Evolutionary conservation across 1,139 yeast species (phyloP).

Genomic region (Neolecta irregularis): DNA sequence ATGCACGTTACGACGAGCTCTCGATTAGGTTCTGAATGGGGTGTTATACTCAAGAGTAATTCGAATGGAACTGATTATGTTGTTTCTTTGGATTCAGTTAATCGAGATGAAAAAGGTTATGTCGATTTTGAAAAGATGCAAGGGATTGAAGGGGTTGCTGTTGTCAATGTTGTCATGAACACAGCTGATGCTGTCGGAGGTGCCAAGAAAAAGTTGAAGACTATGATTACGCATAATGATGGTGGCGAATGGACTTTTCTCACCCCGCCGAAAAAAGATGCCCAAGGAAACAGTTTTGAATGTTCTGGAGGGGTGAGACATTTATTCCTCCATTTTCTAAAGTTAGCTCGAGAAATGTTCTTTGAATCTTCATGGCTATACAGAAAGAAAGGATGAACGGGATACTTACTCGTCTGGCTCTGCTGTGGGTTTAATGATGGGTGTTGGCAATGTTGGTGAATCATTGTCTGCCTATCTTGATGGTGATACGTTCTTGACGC

Average conservation of each 20-base stretch:
- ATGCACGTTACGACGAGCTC: conserved; percentile 63
- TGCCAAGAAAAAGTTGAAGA: conserved; percentile 42
- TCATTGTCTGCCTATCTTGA: conserved; percentile 35
- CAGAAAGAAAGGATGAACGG: conserved; percentile 69
- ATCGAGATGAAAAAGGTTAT: conserved; percentile 55
- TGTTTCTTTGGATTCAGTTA: conserved; percentile 53
- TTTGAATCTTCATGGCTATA: conserved; percentile 75
- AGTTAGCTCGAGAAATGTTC: conserved; percentile 44
- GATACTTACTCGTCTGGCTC: conserved; percentile 81
- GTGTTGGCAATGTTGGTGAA: conserved; percentile 80
- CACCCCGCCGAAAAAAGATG: conserved; percentile 44
- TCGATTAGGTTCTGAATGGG: conserved; percentile 43
- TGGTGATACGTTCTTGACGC: conserved; percentile 57
- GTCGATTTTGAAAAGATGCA: conserved; percentile 82
- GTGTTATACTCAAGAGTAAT: conserved; percentile 76
- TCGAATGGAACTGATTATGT: conserved; percentile 93
- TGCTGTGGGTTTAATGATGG: conserved; percentile 76
- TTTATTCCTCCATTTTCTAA: not conserved
- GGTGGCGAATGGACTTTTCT: conserved; percentile 77
- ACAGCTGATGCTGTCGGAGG: conserved; percentile 28
- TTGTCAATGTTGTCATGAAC: conserved; percentile 56
- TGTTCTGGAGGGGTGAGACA: conserved; percentile 28
- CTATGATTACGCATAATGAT: conserved; percentile 74
- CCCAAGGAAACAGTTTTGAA: conserved; percentile 44
- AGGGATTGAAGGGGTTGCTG: conserved; percentile 74